These are phyloP conservation scores for Phyllosticta ampelicida DNA, from an alignment of 2,329 filamentous ascomycete species.

Conservation along the genomic window DNA sequence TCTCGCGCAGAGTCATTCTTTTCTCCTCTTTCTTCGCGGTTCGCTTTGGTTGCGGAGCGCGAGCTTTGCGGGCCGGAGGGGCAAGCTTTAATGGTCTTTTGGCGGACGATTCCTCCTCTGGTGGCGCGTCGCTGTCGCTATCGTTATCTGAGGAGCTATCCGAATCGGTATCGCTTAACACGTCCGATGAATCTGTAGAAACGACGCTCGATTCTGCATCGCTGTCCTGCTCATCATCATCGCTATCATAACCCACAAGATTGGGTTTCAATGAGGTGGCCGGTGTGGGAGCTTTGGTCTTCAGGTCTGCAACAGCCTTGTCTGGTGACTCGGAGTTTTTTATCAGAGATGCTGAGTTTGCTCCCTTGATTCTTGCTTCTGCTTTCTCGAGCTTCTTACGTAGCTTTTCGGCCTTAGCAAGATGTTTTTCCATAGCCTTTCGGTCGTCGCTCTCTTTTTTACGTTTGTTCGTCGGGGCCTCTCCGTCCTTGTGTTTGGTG, in stretches of 20 bases:
- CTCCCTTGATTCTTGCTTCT: slow-evolving; percentile 13
- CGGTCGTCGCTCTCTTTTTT: slow-evolving; percentile 12
- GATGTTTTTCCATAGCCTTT: slow-evolving; percentile 7
- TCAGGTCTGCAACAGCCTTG: not conserved
- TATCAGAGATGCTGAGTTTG: not conserved
- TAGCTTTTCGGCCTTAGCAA: slow-evolving; percentile 22
- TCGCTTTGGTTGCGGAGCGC: slow-evolving; percentile 9
- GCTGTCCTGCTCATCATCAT: slow-evolving; percentile 16
- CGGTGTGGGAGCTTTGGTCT: not conserved
- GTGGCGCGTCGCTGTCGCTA: slow-evolving; percentile 24
- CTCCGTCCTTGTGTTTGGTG: not conserved
- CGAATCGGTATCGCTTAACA: slow-evolving; percentile 13
- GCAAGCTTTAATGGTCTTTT: slow-evolving; percentile 6
- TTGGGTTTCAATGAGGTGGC: slow-evolving; percentile 14
- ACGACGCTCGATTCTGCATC: slow-evolving; percentile 19
- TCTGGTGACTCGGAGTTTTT: not conserved
- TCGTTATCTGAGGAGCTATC: slow-evolving; percentile 13
- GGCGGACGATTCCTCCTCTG: slow-evolving; percentile 27
- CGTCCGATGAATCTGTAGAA: slow-evolving; percentile 19
- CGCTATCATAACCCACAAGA: slow-evolving; percentile 24
- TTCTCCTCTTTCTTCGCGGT: slow-evolving; percentile 2
- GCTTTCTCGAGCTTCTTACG: slow-evolving; percentile 23
- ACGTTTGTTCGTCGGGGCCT: slow-evolving; percentile 4
- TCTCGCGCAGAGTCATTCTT: slow-evolving; percentile 10
- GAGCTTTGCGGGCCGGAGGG: slow-evolving; percentile 7